These are phyloP conservation scores for Eimeria falciformis DNA, from an alignment of 169 alveolate species.

Conservation along the genomic window DNA sequence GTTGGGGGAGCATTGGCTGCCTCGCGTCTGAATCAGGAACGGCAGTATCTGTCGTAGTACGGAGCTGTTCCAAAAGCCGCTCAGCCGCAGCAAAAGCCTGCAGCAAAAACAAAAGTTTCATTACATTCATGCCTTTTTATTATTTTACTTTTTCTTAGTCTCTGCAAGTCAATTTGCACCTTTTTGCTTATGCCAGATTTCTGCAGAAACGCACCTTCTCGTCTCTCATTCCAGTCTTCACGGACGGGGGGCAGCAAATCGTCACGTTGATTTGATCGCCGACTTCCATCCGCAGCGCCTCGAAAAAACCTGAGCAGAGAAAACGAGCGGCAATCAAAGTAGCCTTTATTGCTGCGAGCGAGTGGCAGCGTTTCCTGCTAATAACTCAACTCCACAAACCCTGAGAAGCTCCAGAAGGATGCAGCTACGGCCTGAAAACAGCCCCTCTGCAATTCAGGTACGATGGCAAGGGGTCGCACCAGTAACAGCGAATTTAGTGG, in stretches of 20 bases:
- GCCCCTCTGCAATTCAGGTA: no score
- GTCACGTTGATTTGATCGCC: neutral
- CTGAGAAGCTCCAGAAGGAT: neutral
- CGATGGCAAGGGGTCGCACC: neutral
- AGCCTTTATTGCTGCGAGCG: neutral
- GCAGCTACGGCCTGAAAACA: neutral
- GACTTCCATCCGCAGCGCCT: neutral
- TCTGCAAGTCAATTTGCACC: no score
- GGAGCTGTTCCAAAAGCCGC: neutral
- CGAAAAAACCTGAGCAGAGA: neutral
- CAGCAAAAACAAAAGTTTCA: neutral
- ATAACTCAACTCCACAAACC: neutral
- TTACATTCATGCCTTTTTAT: no score
- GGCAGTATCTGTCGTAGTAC: neutral
- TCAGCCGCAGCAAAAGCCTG: neutral
- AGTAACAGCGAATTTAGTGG: conserved; percentile 2
- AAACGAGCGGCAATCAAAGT: neutral
- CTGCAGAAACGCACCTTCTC: neutral
- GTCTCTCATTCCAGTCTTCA: neutral
- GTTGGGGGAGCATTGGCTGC: no score
- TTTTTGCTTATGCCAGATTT: no score
- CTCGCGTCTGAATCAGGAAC: no score
- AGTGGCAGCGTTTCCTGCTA: no score
- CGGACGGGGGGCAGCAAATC: conserved; percentile 20
- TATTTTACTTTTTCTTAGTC: no score